phyloP scores from a whole-genome alignment of 768 basidiomycete species.

The Lepiota subincarnata region DNA sequence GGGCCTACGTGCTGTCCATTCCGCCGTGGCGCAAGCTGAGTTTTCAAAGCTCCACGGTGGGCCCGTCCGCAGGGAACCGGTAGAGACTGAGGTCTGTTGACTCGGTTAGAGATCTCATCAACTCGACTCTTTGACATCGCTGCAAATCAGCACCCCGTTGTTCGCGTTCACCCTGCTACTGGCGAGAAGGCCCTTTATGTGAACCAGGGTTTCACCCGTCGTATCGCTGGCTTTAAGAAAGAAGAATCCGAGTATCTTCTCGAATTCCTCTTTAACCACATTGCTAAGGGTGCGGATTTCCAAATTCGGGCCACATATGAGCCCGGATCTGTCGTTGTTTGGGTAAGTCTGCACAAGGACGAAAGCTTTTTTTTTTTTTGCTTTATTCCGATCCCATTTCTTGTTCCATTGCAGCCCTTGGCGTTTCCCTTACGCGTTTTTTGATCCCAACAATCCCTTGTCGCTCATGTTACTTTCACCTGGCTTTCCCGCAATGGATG shows the following conservation, averaged over 20 bases:
- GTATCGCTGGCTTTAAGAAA: constrained; percentile 50
- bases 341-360: constrained; percentile 24
- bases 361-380: too few species aligned
- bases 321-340: constrained; percentile 54
- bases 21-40: constrained; percentile 50
- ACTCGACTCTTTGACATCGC: neutral
- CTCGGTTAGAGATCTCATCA: neutral
- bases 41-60: constrained; percentile 38
- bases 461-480: neutral
- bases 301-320: constrained; percentile 46
- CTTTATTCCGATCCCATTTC: neutral
- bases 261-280: constrained; percentile 52
- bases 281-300: constrained; percentile 47
- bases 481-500: neutral
- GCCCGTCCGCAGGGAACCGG: constrained; percentile 46
- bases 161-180: constrained; percentile 57
- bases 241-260: constrained; percentile 54
- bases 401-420: neutral
- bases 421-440: neutral
- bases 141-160: constrained; percentile 41
- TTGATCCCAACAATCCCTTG: constrained; percentile 2
- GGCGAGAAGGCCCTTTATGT: constrained; percentile 61
- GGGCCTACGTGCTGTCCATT: constrained; percentile 53
- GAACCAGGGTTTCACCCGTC: constrained; percentile 51
- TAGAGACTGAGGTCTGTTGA: constrained; percentile 36